Evolutionary conservation across 129 eudicot species (phyloP).

Genomic region (Heracleum sosnowskyi): DNA sequence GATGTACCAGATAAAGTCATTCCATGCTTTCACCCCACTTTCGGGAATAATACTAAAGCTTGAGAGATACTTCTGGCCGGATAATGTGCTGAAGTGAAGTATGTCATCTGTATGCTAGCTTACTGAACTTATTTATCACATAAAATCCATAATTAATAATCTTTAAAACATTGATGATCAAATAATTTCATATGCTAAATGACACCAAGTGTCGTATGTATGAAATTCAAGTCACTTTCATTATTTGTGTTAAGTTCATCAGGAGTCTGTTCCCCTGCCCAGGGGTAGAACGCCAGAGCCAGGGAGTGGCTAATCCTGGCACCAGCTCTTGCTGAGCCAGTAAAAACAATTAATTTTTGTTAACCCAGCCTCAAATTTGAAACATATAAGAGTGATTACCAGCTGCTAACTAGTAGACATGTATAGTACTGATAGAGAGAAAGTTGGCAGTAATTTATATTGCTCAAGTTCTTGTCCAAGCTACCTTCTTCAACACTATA

Average conservation of each 20-base stretch:
- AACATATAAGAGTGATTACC: neutral
- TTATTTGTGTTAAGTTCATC: too few species aligned
- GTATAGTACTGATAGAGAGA: too few species aligned
- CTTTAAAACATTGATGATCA: neutral
- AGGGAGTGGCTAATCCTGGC: too few species aligned
- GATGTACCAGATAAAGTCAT: neutral
- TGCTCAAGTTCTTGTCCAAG: too few species aligned
- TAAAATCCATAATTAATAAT: too few species aligned
- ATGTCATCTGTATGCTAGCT: neutral
- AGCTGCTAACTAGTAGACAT: too few species aligned
- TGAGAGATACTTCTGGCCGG: neutral
- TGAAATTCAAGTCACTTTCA: neutral
- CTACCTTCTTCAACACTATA: too few species aligned
- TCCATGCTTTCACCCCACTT: neutral
- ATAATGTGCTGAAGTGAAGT: neutral
- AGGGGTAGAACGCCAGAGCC: too few species aligned
- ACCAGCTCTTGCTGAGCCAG: too few species aligned
- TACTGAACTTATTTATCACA: neutral
- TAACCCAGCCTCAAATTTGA: neutral
- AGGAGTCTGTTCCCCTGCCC: neutral
- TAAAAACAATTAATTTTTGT: neutral
- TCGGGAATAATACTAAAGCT: neutral
- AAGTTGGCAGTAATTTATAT: too few species aligned
- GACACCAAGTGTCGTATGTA: neutral
- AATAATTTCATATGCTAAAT: too few species aligned